These are phyloP conservation scores for Herpetomonas samuelpessoai DNA, from an alignment of 208 protist species.

Conservation along the genomic window DNA sequence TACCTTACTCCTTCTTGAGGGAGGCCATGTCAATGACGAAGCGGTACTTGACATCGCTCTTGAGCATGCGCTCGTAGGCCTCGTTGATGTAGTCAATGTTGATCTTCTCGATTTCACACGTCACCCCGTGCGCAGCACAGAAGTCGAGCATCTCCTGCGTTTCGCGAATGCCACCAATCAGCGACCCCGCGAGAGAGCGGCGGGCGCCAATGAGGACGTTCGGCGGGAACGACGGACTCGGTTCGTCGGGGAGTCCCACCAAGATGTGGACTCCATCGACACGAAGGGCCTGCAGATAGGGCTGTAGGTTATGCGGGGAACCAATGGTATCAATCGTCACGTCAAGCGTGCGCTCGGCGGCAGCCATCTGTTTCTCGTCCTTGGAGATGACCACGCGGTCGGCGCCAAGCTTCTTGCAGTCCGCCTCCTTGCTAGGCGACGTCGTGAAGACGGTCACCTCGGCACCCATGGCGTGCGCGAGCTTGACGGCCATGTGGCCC, in stretches of 20 bases:
- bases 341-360: constrained; percentile 36
- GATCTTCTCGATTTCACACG: constrained; percentile 62
- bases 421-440: constrained; percentile 49
- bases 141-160: constrained; percentile 89
- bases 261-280: constrained; percentile 50
- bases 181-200: constrained; percentile 36
- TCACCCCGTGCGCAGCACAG: constrained; percentile 67
- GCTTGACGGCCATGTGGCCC: constrained; percentile 90
- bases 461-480: constrained; percentile 75
- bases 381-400: constrained; percentile 58
- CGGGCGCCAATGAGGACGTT: constrained; percentile 21
- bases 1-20: constrained; percentile 24
- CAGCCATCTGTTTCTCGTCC: constrained; percentile 51
- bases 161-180: constrained; percentile 64
- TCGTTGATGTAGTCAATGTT: constrained; percentile 65
- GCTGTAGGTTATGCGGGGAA: constrained; percentile 36
- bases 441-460: constrained; percentile 85
- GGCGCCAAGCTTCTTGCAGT: constrained; percentile 64
- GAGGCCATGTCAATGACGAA: constrained; percentile 76
- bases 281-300: constrained; percentile 46
- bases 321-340: constrained; percentile 73
- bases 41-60: constrained; percentile 69
- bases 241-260: constrained; percentile 49
- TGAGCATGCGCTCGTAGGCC: constrained; percentile 62
- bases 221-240: constrained; percentile 34